Percentiles rank a stretch among this genome's conserved stretches.
Conservation (phyloP, 108 stramenopile species). For the Craspedostauros australis region DNA sequence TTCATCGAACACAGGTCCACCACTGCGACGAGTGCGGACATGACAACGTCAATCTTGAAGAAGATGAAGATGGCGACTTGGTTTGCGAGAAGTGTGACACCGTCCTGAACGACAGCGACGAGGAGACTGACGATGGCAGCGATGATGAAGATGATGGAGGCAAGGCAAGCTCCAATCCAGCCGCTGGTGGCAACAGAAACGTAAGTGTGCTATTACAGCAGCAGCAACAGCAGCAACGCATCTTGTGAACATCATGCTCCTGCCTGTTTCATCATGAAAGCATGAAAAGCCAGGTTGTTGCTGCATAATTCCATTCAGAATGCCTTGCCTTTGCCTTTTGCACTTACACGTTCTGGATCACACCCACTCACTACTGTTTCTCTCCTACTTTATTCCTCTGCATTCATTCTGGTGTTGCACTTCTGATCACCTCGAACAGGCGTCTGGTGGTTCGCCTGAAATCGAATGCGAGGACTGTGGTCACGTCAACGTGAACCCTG, state of each 20-base stretch:
- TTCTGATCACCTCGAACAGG: too few species aligned
- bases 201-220: too few species aligned
- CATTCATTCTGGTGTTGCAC: neutral
- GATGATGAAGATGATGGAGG: conserved; percentile 17
- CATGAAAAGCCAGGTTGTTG: too few species aligned
- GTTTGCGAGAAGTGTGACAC: conserved; percentile 27
- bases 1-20: too few species aligned
- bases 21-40: conserved; percentile 17
- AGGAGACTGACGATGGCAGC: neutral
- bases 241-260: too few species aligned
- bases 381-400: neutral
- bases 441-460: too few species aligned
- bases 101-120: conserved; percentile 5
- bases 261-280: too few species aligned
- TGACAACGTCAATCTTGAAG: conserved; percentile 15
- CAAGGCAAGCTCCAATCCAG: too few species aligned
- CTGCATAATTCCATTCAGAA: neutral
- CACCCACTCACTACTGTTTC: neutral
- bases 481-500: conserved; percentile 22
- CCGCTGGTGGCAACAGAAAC: too few species aligned
- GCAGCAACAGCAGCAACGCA: too few species aligned
- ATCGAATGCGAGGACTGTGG: conserved; percentile 19
- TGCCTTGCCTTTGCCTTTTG: neutral
- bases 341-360: neutral
- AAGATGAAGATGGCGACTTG: conserved; percentile 28